Evolutionary conservation across 805 yeast genomes (phyloP).

Genomic region (Candida ovalis): DNA sequence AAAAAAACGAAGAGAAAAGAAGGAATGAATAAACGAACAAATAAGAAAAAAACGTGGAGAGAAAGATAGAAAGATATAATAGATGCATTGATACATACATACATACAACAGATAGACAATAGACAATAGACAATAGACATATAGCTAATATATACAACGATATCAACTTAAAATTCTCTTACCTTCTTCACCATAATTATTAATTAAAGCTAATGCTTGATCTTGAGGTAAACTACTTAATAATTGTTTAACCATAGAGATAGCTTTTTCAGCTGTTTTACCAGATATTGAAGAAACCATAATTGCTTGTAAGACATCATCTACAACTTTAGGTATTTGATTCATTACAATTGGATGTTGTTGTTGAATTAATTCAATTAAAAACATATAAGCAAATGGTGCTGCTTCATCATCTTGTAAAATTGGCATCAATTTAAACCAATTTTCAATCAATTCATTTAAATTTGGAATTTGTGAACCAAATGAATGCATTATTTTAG

Average conservation of each 20-base stretch:
- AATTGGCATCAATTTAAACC: conserved; percentile 83
- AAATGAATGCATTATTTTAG: conserved; percentile 70
- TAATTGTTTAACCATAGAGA: conserved; percentile 58
- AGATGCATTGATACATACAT: no score
- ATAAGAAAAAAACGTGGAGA: no score
- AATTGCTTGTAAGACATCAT: conserved; percentile 70
- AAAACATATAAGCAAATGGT: conserved; percentile 71
- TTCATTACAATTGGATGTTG: conserved; percentile 53
- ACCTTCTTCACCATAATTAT: conserved; percentile 57
- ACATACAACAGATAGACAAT: neutral
- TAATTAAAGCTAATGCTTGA: conserved; percentile 62
- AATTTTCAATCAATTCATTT: conserved; percentile 60
- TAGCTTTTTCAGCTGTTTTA: conserved; percentile 63
- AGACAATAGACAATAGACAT: no score
- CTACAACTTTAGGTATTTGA: conserved; percentile 60
- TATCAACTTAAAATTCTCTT: conserved; percentile 33
- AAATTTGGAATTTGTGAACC: conserved; percentile 57
- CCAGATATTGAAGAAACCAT: conserved; percentile 65
- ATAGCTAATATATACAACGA: no score
- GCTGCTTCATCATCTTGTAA: conserved; percentile 87
- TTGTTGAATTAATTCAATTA: conserved; percentile 65
- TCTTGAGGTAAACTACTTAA: conserved; percentile 63
- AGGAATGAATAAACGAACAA: no score
- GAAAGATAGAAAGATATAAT: no score
- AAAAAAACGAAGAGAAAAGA: neutral